These are phyloP conservation scores for Chytriomyces sp. DNA, from an alignment of 192 early-diverging fungal species.

Conservation along the genomic window DNA sequence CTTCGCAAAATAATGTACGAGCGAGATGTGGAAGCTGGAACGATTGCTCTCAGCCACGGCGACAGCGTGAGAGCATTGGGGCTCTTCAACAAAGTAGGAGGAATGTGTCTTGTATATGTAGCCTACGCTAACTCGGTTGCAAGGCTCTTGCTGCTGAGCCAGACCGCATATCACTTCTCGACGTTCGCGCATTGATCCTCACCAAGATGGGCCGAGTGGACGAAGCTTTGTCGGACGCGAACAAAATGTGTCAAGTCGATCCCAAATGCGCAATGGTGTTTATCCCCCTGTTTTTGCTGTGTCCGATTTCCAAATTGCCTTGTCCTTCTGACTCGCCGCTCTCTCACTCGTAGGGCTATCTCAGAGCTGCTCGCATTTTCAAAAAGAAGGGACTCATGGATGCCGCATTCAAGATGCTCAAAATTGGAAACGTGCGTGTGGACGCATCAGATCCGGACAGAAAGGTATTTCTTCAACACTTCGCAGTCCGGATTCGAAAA, in stretches of 20 bases:
- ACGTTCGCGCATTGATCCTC: slow-evolving; percentile 20
- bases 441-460: slow-evolving; percentile 10
- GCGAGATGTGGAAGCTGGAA: slow-evolving; percentile 22
- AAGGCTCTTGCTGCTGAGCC: background rate
- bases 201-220: slow-evolving; percentile 6
- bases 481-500: background rate
- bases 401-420: slow-evolving; percentile 27
- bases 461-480: background rate
- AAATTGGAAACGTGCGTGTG: slow-evolving; percentile 8
- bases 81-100: background rate
- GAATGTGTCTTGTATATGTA: too few relatives aligned
- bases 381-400: slow-evolving; percentile 13
- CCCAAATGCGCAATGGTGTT: slow-evolving; percentile 2
- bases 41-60: slow-evolving; percentile 6
- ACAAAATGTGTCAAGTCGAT: background rate
- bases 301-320: background rate
- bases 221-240: slow-evolving; percentile 22
- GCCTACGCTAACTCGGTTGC: background rate
- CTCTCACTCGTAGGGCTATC: slow-evolving; percentile 16
- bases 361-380: slow-evolving; percentile 20
- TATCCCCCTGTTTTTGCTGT: background rate
- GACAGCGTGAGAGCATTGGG: slow-evolving; percentile 6
- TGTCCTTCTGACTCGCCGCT: background rate
- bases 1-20: background rate
- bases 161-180: slow-evolving; percentile 3